Evolutionary conservation across 371 early-diverging fungal species (phyloP), one percentile per base, ranked within the genome.

Genomic region (Rhizopus sp.): DNA sequence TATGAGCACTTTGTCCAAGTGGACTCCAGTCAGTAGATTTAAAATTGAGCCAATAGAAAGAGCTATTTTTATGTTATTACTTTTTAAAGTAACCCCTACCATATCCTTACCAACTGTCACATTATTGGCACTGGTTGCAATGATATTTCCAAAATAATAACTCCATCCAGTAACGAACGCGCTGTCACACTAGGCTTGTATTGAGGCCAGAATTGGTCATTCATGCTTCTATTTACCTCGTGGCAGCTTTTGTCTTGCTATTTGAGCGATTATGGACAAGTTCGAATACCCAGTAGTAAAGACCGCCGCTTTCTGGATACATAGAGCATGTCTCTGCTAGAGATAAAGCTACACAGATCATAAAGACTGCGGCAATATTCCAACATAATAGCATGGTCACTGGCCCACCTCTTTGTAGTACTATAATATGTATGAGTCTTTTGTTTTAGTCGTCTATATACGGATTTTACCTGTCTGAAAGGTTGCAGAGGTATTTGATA

Each of bases 321-420:
- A 88, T 68, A 0, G 87, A 87, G 59, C 87, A 86, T 46, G 88
- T 87, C 64, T 89, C 90, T n/a, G 88, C 82, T 65, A 89, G 60
- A 3, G 87, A 80, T 31, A 87, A 64, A 1, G 84, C 87, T 32
- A 88, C 69, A 66, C 80, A 79, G 50, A 85, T 59, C 59, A 85
- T 83, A 59, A 86, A 86, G 44, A 78, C 46, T 10, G 83, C 78
- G 6, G 85, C 87, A 29, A 84, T 42, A 56, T 86, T 70, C 90
- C 90, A 90, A 46, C 70, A 64, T 16, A 74, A 29, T 23, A 78
- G 44, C 73, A 78, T 75, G 23, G 53, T 66, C 15, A 72, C 42
- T 13, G 78, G 78, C 2, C 78, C 77, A 13, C 77, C 77, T 50
- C 78, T 68, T 40, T 70, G 71, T 40, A 74, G 41, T 1, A 77